These are phyloP conservation scores for Phialemonium atrogriseum DNA, from an alignment of 2,329 filamentous ascomycete species.

Conservation along the genomic window DNA sequence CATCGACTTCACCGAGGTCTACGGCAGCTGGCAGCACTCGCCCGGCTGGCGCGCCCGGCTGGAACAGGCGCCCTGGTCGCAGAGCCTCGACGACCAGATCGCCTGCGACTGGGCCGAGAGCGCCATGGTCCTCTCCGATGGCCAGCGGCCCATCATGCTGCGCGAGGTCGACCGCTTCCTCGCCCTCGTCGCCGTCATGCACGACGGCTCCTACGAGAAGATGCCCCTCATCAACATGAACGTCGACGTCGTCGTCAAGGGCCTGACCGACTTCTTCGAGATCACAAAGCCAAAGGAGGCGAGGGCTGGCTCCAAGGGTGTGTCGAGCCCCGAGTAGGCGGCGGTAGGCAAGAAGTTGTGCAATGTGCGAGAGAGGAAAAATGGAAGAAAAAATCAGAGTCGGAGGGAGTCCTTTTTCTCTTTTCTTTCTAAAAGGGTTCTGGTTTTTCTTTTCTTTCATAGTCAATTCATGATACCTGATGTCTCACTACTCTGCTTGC, in stretches of 20 bases:
- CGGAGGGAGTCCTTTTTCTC: no score
- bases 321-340: no score
- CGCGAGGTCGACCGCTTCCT: constrained; percentile 67
- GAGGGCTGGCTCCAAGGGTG: not conserved
- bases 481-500: no score
- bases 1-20: constrained; percentile 92
- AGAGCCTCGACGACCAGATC: constrained; percentile 56
- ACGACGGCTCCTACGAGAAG: constrained; percentile 74
- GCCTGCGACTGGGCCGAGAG: constrained; percentile 60
- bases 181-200: constrained; percentile 79
- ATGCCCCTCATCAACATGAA: constrained; percentile 84
- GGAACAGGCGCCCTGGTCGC: constrained; percentile 52
- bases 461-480: no score
- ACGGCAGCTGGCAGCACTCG: constrained; percentile 63
- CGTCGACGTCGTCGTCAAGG: constrained; percentile 72
- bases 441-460: no score
- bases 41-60: constrained; percentile 45
- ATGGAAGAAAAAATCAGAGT: no score
- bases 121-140: constrained; percentile 58
- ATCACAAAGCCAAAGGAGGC: constrained; percentile 49
- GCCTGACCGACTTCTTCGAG: constrained; percentile 70
- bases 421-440: no score
- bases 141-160: constrained; percentile 56
- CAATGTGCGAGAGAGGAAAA: no score
- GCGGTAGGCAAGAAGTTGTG: no score